A percentile compares a stretch with the other conserved stretches of the same genome.
phyloP scores from a whole-genome alignment of 805 yeast species.

The Nakazawaea anatomiae region DNA sequence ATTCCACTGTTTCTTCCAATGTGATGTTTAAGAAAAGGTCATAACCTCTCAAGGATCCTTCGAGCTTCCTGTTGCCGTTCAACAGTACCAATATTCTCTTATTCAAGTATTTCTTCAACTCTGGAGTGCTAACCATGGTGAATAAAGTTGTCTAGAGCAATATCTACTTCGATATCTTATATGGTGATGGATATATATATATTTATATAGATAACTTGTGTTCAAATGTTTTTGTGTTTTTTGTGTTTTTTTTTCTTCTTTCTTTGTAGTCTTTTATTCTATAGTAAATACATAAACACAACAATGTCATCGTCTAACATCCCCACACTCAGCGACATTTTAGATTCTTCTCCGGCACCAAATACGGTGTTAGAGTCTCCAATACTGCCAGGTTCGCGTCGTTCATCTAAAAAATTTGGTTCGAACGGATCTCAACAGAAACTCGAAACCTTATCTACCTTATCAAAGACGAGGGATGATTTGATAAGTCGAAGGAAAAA shows the following conservation, averaged over 20 bases:
- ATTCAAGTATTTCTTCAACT: constrained; percentile 60
- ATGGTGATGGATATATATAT: not conserved
- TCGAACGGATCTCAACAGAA: not conserved
- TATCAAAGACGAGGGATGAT: constrained; percentile 1
- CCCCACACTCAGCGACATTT: constrained; percentile 5
- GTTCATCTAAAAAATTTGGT: not conserved
- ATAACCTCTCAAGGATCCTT: constrained; percentile 82
- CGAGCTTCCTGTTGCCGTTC: constrained; percentile 71
- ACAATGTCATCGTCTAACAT: constrained; percentile 4
- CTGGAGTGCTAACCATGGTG: constrained; percentile 29
- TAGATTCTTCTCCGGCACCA: constrained; percentile 3
- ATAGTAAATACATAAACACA: not conserved
- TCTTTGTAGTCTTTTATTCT: not conserved
- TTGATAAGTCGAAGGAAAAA: constrained; percentile 1
- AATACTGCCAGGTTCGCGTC: constrained; percentile 2
- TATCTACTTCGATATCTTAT: not conserved
- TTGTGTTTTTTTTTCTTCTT: not conserved
- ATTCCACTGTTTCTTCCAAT: constrained; percentile 20
- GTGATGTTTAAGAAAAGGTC: constrained; percentile 47
- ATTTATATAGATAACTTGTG: not conserved
- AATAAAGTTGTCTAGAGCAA: too few species aligned
- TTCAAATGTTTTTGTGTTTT: not conserved
- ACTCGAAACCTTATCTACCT: not conserved
- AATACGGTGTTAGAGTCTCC: not conserved
- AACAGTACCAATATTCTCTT: constrained; percentile 68